Evolutionary conservation across 2,329 filamentous ascomycete genomes (phyloP).

Genomic region (Aureobasidium uvarum): DNA sequence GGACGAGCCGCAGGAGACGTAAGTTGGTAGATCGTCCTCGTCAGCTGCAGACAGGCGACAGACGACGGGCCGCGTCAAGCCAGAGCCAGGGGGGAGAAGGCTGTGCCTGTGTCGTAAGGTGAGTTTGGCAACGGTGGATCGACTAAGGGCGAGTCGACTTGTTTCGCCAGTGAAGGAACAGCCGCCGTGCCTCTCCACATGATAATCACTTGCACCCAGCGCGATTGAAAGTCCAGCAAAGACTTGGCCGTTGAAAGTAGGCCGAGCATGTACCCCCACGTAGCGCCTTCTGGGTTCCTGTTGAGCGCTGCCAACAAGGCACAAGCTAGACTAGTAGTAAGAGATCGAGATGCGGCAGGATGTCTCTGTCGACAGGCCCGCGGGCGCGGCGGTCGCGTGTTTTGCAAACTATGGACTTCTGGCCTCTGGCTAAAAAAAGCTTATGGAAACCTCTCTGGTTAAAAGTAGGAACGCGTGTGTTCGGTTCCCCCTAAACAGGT

Average conservation of each 20-base stretch:
- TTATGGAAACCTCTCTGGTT: not conserved
- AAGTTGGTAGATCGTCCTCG: not conserved
- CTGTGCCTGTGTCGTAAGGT: conserved; percentile 13
- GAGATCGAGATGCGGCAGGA: conserved; percentile 10
- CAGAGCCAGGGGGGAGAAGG: conserved; percentile 21
- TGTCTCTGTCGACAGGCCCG: not conserved
- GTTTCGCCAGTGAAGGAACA: conserved; percentile 13
- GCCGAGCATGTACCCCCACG: conserved; percentile 12
- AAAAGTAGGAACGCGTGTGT: conserved; percentile 1
- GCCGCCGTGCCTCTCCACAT: conserved; percentile 4
- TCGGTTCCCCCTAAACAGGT: conserved; percentile 4
- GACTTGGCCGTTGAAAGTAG: conserved; percentile 12
- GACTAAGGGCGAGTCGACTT: conserved; percentile 2
- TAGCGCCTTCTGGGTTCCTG: not conserved
- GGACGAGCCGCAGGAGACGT: not conserved
- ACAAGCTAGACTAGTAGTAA: not conserved
- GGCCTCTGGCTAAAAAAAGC: conserved; percentile 8
- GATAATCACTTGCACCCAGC: not conserved
- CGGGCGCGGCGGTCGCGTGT: conserved; percentile 6
- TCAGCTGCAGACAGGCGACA: conserved; percentile 5
- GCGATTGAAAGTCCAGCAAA: not conserved
- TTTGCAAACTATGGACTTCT: conserved; percentile 4
- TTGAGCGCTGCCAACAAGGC: conserved; percentile 2
- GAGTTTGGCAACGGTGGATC: conserved; percentile 22
- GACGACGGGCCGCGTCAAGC: not conserved